Base-by-base conservation (phyloP, 2,329 filamentous ascomycete species). In the Fusarium graminum region DNA sequence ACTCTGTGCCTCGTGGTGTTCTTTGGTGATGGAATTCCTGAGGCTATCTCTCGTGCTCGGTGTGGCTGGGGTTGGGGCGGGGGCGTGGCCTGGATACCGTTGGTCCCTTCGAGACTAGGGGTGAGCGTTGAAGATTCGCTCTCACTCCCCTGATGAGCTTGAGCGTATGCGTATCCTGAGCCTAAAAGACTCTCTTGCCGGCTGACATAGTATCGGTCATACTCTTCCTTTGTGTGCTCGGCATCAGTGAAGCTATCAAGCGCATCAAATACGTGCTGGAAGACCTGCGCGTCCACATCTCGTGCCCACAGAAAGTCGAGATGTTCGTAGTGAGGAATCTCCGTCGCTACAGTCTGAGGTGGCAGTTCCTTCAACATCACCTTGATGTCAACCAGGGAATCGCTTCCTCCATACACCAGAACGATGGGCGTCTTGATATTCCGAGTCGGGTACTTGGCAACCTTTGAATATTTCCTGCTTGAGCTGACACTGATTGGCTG, bases 351-450 rank as follows among this genome's bases (percentile, higher is more conserved):
- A 0, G 95, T 98, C 76, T 92, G 92, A 22, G 84, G 83, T 0
- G 95, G 95, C 13, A 99, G 83, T 77, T 97, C 93, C 74, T 89
- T 90, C 53, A 97, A 82, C 94, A 98, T 98, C 59, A 94, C 87
- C 32, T 91, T 87, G 77, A 99, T 97, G 74, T 98, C 94, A 4
- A 99, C 93, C 28, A 99, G 81, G 50, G 93, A 97, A 79, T 99
- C 95, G 66, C 89, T 94, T 29, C 94, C 95, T 17, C 95, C 95
- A 72, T 98, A 98, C 8, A 99, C 87, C 3, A 99, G 84, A 7
- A 97, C 93, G 53, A 98, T 92, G 0, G 95, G 95, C 1, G 95
- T 97, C 74, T 92, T 94, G 82, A 99, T 99, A 75, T 99, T 99
- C 67, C 92, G 90, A 1, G 95, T 99, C 1, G 95, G 95, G 71